Evolutionary conservation across 108 stramenopile genomes (phyloP).

Genomic region (Schizochytrium sp.): DNA sequence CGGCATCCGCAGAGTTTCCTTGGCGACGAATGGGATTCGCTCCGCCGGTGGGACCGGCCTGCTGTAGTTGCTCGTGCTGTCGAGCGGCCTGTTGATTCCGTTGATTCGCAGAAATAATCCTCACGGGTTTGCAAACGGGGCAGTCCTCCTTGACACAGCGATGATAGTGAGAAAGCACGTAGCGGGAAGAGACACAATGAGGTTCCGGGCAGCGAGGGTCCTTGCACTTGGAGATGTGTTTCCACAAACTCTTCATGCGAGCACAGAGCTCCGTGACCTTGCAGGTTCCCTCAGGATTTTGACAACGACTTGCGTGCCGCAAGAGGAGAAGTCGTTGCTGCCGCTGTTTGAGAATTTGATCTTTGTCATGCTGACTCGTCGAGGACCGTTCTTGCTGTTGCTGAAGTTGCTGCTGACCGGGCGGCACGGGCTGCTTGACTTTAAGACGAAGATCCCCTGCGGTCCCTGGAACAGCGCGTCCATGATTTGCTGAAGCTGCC

Average conservation of each 20-base stretch:
- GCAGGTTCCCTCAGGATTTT: slow-evolving; percentile 71
- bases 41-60: background rate
- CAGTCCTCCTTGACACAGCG: slow-evolving; percentile 85
- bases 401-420: background rate
- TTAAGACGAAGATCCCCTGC: background rate
- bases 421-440: background rate
- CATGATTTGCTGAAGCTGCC: no score
- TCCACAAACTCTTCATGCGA: slow-evolving; percentile 95
- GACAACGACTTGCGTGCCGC: slow-evolving; percentile 94
- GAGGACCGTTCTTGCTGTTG: background rate
- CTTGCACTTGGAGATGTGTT: slow-evolving; percentile 96
- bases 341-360: slow-evolving; percentile 81
- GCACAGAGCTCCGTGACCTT: slow-evolving; percentile 83
- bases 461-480: background rate
- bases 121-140: slow-evolving; percentile 88
- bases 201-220: slow-evolving; percentile 84
- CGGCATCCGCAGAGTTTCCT: no score
- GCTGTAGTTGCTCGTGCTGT: background rate
- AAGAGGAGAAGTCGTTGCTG: slow-evolving; percentile 89
- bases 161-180: slow-evolving; percentile 93
- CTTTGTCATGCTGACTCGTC: slow-evolving; percentile 47
- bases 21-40: no score
- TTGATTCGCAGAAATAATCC: slow-evolving; percentile 22
- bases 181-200: slow-evolving; percentile 89
- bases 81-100: background rate